Evolutionary conservation across 2,329 filamentous ascomycete species (phyloP), one percentile per base, ranked within the genome.

Genomic region (Trichophyton schoenleinii): DNA sequence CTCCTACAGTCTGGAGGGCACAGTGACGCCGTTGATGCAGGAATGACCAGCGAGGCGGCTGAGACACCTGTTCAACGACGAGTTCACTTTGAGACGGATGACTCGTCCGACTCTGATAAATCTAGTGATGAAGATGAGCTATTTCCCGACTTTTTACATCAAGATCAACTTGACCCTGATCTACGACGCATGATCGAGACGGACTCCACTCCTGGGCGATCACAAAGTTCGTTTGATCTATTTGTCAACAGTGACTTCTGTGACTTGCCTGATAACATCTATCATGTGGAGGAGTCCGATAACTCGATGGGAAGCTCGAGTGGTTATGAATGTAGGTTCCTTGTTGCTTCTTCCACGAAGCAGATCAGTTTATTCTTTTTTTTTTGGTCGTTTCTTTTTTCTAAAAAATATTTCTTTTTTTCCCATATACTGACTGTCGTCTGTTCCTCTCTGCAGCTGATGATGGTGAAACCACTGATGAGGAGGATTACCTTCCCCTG

Each of bases 71-170:
- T 74, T n/a, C 72, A 76, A 31, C 76, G 87, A 63, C 87, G 87
- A 66, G 89, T 94, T 49, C 88, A 87, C 68, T 94, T 94, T 68
- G 82, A 85, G 63, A 85, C 83, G 60, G 84, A 85, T 58, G 82
- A 79, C 42, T 66, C 73, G 13, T 74, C 86, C 61, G 86, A 89
- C 66, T 87, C 82, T 42, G 64, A 66, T 63, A 73, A 72, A 1
- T 71, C 73, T 61, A 73, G 71, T 18, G 81, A 84, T 62, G 81
- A 85, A 64, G 82, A 84, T 64, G 82, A 90, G 65, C 89, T 89
- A 64, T 87, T 88, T 0, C 85, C 91, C 70, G 85, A 92, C 63
- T 92, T 92, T 71, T 79, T 91, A 61, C 84, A 87, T 58, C 87
- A 91, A 72, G 87, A 84, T 69, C 80, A 83, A 15, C 78, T 92